Conservation (phyloP, 176 grass and related monocot species). For the Echinochloa phyllopogon region DNA sequence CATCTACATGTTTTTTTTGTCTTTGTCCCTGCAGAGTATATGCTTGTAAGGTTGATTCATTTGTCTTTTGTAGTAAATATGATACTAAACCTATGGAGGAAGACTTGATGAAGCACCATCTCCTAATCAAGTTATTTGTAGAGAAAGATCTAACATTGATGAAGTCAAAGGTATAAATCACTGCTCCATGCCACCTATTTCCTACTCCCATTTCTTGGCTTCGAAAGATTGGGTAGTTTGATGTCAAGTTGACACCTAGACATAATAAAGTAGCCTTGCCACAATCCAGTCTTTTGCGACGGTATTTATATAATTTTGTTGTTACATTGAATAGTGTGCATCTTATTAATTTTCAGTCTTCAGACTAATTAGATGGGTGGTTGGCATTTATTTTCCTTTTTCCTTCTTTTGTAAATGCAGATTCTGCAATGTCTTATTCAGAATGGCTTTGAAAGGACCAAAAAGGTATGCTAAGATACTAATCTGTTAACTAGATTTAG, state of each 20-base stretch:
- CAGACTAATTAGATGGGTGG: neutral
- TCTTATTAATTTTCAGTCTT: neutral
- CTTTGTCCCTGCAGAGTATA: neutral
- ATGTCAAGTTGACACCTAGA: neutral
- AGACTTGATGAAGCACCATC: neutral
- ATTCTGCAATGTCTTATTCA: neutral
- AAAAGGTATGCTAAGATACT: neutral
- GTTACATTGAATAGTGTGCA: neutral
- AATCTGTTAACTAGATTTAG: no score
- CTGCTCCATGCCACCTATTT: neutral
- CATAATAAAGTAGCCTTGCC: neutral
- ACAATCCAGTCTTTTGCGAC: neutral
- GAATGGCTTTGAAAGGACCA: neutral
- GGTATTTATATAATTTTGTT: neutral
- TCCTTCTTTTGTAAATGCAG: neutral
- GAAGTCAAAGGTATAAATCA: neutral
- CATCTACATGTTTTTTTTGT: slow-evolving; percentile 3
- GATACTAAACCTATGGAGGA: neutral
- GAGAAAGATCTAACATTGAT: neutral
- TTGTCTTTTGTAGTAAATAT: slow-evolving; percentile 3
- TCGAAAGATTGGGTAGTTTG: neutral
- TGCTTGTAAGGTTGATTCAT: neutral
- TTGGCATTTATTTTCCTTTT: neutral
- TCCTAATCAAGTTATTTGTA: neutral
- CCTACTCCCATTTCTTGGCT: neutral